Conservation (phyloP, 129 eudicot species). For the Tagetes erecta region DNA sequence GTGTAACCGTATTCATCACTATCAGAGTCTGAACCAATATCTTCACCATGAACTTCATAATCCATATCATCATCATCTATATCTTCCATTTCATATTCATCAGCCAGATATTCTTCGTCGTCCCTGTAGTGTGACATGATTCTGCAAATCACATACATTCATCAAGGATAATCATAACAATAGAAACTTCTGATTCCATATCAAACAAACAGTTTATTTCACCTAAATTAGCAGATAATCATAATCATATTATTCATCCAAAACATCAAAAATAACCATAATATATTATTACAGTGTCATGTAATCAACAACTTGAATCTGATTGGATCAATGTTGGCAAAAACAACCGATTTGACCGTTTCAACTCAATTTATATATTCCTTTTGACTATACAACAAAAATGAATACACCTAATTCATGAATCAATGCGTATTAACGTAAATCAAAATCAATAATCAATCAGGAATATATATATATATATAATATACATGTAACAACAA, state of each 20-base stretch:
- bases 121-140: conserved; percentile 67
- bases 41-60: conserved; percentile 55
- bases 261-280: neutral
- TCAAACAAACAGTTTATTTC: neutral
- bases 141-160: conserved; percentile 37
- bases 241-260: neutral
- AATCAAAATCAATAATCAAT: neutral
- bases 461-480: neutral
- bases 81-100: conserved; percentile 81
- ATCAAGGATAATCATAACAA: conserved; percentile 7
- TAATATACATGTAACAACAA: neutral
- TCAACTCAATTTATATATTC: conserved; percentile 17
- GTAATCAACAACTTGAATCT: neutral
- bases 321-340: neutral
- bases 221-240: neutral
- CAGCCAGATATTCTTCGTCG: conserved; percentile 61
- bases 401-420: neutral
- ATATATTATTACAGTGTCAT: neutral
- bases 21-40: conserved; percentile 67
- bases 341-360: neutral
- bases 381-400: neutral
- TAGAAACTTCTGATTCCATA: neutral
- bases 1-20: conserved; percentile 61
- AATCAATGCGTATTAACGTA: neutral
- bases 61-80: conserved; percentile 68